Percentiles rank a stretch among this genome's conserved stretches.
These are phyloP conservation scores for Paxillus involutus DNA, from an alignment of 768 basidiomycete species.

Conservation along the genomic window DNA sequence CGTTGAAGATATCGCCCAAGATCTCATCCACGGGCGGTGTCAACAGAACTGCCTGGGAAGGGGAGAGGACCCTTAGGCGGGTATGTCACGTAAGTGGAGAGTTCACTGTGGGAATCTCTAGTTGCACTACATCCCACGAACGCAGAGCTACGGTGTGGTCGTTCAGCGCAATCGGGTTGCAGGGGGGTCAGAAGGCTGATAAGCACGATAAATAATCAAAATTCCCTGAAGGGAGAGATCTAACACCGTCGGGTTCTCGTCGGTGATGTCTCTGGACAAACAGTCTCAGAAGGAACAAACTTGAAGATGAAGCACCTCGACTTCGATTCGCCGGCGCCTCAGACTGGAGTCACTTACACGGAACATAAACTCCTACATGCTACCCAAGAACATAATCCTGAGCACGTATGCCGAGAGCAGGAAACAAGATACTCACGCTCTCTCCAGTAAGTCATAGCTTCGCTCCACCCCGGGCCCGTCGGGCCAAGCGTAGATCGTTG, in stretches of 20 bases:
- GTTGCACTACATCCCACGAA: conserved; percentile 44
- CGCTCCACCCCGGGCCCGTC: no score
- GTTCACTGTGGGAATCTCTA: conserved; percentile 68
- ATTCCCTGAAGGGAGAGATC: conserved; percentile 67
- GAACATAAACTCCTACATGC: no score
- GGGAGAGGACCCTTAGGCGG: no score
- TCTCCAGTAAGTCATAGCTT: conserved; percentile 72
- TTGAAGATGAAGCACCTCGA: no score
- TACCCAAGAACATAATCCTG: no score
- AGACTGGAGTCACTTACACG: conserved; percentile 28
- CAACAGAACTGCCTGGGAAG: conserved; percentile 51
- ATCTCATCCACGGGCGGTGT: conserved; percentile 50
- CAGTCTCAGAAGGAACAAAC: no score
- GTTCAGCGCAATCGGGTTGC: background rate
- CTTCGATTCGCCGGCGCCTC: background rate
- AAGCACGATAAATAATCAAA: conserved; percentile 72
- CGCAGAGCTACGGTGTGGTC: conserved; percentile 33
- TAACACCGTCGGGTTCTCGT: no score
- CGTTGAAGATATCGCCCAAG: conserved; percentile 65
- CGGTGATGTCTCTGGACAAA: no score
- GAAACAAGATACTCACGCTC: conserved; percentile 51
- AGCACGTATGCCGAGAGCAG: background rate
- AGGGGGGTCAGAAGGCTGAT: background rate
- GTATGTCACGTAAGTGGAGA: conserved; percentile 19
- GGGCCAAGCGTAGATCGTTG: no score